phyloP scores from a whole-genome alignment of 2,329 filamentous ascomycete species.

The Fusarium floridanum region DNA sequence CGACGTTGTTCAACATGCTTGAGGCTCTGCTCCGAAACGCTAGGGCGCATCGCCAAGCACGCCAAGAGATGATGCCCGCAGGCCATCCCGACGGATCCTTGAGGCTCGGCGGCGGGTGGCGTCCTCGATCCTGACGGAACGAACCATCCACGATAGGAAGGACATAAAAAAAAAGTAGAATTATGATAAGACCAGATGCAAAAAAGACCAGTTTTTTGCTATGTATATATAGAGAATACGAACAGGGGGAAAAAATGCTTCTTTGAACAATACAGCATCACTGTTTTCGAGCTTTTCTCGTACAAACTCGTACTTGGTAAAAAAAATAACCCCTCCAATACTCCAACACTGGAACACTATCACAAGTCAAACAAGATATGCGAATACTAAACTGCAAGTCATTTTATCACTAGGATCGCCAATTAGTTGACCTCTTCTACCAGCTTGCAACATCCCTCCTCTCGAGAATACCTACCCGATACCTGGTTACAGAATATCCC shows the following conservation, averaged over 20 bases:
- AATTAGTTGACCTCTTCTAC: no score
- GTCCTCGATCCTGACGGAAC: neutral
- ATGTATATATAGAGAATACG: neutral
- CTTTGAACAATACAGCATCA: no score
- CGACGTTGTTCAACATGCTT: neutral
- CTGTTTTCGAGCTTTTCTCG: no score
- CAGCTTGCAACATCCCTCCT: neutral
- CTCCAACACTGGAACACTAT: no score
- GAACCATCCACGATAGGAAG: neutral
- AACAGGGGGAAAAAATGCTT: no score
- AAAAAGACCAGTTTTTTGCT: neutral
- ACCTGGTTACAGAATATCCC: neutral
- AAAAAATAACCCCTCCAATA: no score
- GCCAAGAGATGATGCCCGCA: conserved; percentile 6
- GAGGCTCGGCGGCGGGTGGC: neutral
- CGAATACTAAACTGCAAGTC: neutral
- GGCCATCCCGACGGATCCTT: neutral
- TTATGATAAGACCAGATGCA: neutral
- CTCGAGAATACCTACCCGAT: neutral
- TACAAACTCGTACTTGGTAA: no score
- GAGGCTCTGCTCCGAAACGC: conserved; percentile 6
- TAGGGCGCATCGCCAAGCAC: conserved; percentile 4
- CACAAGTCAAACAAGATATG: neutral
- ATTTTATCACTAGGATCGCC: neutral
- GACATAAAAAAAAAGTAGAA: neutral